Evolutionary conservation across 306 rosid species (phyloP), one percentile per base, ranked within the genome.

Genomic region (Sicyos baderoa): DNA sequence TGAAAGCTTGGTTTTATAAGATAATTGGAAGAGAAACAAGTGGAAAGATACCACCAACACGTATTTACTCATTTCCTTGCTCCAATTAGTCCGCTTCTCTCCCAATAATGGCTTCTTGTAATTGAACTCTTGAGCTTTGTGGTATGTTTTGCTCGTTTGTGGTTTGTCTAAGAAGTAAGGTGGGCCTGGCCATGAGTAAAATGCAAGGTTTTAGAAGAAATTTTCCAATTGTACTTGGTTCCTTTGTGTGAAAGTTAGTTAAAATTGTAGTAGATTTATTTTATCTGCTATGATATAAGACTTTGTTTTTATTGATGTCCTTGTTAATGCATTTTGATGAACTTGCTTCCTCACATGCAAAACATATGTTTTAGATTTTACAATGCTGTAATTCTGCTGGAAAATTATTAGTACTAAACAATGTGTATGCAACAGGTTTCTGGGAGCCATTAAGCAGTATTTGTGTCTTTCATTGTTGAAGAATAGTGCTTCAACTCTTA

Each of bases 401-500:
- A 35, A 23, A 7, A 48, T 23, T 2, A 22, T 14, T 48, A 44
- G n/a, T 64, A 44, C 54, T 64, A 48, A 47, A 16, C 10, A 25
- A 27, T 90, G 84, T 74, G 74, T 76, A 64, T 79, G 84, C 82
- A 72, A 74, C 97, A 94, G 99, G 92, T 94, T 94, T 79, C 79
- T 90, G 77, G 99, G 99, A 73, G 97, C 99, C 54, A 94, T 94
- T 80, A 94, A 94, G 91, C 99, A 94, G 77, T 90, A 94, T 86
- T 79, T 94, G 78, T 94, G 99, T 77, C 85, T 94, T 51, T 94
- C 97, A 57, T 78, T 94, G 84, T 80, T 94, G 85, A 94, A 94
- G 99, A 94, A 94, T 82, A 94, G 99, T 56, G 95, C 96, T 70
- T 94, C 99, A 21, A 88, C 97, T 76, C 99, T 90, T 81, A 82